Conservation (phyloP, 306 rosid genomes). For the Prunus mume region DNA sequence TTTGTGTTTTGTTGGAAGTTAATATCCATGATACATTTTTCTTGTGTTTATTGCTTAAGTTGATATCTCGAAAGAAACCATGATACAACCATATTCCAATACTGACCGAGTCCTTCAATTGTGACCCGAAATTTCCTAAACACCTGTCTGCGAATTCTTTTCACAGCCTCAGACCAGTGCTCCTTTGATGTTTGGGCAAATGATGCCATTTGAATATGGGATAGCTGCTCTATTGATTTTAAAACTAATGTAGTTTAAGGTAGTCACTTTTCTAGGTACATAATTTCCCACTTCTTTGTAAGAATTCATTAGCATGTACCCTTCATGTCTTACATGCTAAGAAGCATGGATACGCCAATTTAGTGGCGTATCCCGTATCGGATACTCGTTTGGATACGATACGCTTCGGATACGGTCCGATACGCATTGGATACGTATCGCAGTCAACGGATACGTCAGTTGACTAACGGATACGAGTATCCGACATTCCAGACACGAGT, state of each 20-base stretch:
- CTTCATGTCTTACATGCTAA: not conserved
- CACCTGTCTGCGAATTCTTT: not conserved
- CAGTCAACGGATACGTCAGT: no score
- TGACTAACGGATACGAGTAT: no score
- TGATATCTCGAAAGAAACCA: not conserved
- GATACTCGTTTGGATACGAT: no score
- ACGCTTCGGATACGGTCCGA: no score
- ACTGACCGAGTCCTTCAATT: not conserved
- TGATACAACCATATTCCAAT: not conserved
- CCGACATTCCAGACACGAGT: no score
- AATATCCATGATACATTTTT: slow-evolving; percentile 7
- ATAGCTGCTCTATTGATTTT: not conserved
- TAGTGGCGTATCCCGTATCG: no score
- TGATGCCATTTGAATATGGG: not conserved
- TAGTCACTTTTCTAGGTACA: not conserved
- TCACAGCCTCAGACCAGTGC: not conserved
- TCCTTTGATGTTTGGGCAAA: not conserved
- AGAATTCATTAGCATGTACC: not conserved
- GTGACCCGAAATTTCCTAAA: not conserved
- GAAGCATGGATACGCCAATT: no score
- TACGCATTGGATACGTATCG: no score
- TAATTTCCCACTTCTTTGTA: not conserved
- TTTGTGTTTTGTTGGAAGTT: slow-evolving; percentile 19
- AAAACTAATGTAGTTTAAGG: not conserved
- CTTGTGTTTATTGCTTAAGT: not conserved